Conservation (phyloP, 2,329 filamentous ascomycete species). For the Aspergillus luchuensis region DNA sequence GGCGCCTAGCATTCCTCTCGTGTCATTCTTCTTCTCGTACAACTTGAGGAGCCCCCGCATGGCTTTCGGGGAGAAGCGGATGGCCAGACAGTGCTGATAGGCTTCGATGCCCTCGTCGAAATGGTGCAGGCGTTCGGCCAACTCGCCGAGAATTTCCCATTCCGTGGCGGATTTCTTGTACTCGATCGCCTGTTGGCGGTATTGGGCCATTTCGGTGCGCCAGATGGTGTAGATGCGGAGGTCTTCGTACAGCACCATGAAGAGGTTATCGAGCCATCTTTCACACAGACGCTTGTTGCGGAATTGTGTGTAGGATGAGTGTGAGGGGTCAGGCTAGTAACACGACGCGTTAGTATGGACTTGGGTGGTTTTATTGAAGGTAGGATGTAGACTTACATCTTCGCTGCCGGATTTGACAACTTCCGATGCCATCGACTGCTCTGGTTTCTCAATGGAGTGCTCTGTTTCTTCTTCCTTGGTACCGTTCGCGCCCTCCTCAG, state of each 20-base stretch:
- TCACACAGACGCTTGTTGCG: conserved; percentile 97
- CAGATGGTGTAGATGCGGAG: conserved; percentile 98
- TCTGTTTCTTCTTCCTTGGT: conserved; percentile 30
- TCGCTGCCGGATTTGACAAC: conserved; percentile 75
- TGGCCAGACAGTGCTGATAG: conserved; percentile 81
- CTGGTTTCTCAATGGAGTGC: conserved; percentile 71
- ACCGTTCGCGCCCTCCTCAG: conserved; percentile 21
- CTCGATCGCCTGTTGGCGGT: conserved; percentile 85
- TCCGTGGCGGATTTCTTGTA: conserved; percentile 97
- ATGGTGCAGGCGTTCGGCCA: conserved; percentile 92
- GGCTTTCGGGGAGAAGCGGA: conserved; percentile 91
- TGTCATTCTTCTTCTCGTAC: conserved; percentile 76
- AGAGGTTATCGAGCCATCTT: conserved; percentile 95
- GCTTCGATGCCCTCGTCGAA: conserved; percentile 89
- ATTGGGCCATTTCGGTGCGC: conserved; percentile 97
- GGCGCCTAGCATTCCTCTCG: conserved; percentile 77
- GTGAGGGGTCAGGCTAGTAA: conserved; percentile 61
- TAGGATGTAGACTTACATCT: conserved; percentile 54
- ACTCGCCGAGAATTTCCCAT: conserved; percentile 94
- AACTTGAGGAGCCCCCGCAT: conserved; percentile 80
- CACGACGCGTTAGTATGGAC: neutral
- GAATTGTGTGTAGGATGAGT: conserved; percentile 81
- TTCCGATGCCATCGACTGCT: conserved; percentile 74
- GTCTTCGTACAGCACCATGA: conserved; percentile 99
- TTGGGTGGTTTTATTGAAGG: neutral